Conservation (phyloP, 495 filamentous ascomycete species). For the Hyaloscypha hepaticicola region DNA sequence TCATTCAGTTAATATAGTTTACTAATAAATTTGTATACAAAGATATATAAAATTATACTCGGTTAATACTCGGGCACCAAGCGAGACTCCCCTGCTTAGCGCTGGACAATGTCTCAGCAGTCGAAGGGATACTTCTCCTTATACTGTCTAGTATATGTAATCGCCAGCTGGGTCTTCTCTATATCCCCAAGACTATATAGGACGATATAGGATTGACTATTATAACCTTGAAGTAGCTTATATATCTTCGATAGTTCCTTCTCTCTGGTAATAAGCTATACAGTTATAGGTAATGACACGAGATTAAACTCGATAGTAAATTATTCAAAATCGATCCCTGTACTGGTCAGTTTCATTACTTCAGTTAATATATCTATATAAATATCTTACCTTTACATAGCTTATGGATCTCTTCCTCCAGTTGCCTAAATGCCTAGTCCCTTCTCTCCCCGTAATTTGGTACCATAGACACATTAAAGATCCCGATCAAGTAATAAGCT, state of each 20-base stretch:
- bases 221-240: slow-evolving; percentile 9
- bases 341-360: slow-evolving; percentile 16
- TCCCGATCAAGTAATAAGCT: slow-evolving; percentile 15
- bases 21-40: no score
- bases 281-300: slow-evolving; percentile 12
- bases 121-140: slow-evolving; percentile 25
- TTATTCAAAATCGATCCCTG: slow-evolving; percentile 17
- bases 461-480: slow-evolving; percentile 17
- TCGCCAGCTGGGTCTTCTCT: slow-evolving; percentile 30
- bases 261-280: slow-evolving; percentile 17
- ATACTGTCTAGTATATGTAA: slow-evolving; percentile 12
- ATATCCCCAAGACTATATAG: slow-evolving; percentile 15
- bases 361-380: slow-evolving; percentile 10
- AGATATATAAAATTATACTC: no score
- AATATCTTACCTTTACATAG: slow-evolving; percentile 15
- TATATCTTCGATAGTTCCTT: slow-evolving; percentile 14
- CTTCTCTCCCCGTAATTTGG: slow-evolving; percentile 14
- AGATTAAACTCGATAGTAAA: slow-evolving; percentile 17
- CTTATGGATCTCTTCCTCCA: slow-evolving; percentile 13
- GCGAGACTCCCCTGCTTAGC: no score
- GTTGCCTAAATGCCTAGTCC: slow-evolving; percentile 11
- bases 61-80: no score
- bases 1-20: no score
- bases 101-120: no score
- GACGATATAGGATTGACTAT: slow-evolving; percentile 15